Evolutionary conservation across 805 yeast species (phyloP).

Genomic region (Wickerhamomyces ciferrii): DNA sequence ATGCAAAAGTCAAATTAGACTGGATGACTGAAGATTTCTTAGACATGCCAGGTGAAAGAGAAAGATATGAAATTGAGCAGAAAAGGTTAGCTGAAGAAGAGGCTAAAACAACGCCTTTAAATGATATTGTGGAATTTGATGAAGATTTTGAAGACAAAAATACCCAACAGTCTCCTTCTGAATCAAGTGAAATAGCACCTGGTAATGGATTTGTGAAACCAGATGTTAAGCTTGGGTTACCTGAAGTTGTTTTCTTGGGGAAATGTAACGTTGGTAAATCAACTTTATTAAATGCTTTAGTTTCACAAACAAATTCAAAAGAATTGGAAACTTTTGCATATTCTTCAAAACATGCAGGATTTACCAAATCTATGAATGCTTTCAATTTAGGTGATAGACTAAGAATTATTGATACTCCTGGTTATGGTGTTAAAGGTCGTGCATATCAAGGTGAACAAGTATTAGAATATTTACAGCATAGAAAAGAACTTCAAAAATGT

Average conservation of each 20-base stretch:
- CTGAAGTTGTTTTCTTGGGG: slow-evolving; percentile 76
- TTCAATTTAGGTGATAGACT: slow-evolving; percentile 61
- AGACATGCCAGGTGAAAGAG: slow-evolving; percentile 54
- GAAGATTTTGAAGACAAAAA: too few species aligned
- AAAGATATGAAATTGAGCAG: slow-evolving; percentile 16
- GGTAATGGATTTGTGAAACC: slow-evolving; percentile 1
- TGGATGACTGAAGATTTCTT: slow-evolving; percentile 53
- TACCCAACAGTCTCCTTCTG: too few species aligned
- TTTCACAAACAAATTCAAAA: slow-evolving; percentile 33
- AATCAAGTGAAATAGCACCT: too few species aligned
- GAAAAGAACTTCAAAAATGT: slow-evolving; percentile 50
- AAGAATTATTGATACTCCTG: slow-evolving; percentile 81
- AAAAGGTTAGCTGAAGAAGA: slow-evolving; percentile 2
- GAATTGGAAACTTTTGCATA: slow-evolving; percentile 38
- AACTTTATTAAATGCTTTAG: slow-evolving; percentile 58
- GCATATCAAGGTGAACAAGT: slow-evolving; percentile 66
- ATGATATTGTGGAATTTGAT: slow-evolving; percentile 6
- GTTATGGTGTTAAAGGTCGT: slow-evolving; percentile 75
- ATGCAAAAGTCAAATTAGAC: slow-evolving; percentile 41
- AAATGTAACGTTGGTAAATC: slow-evolving; percentile 88
- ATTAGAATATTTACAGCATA: slow-evolving; percentile 50
- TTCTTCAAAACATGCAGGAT: slow-evolving; percentile 51
- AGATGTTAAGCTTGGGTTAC: slow-evolving; percentile 31
- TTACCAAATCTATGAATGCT: slow-evolving; percentile 59
- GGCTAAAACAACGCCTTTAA: slow-evolving; percentile 7